Evolutionary conservation across 331 rosid species (phyloP), one percentile per base, ranked within the genome.

Genomic region (Prunus yedoensis): DNA sequence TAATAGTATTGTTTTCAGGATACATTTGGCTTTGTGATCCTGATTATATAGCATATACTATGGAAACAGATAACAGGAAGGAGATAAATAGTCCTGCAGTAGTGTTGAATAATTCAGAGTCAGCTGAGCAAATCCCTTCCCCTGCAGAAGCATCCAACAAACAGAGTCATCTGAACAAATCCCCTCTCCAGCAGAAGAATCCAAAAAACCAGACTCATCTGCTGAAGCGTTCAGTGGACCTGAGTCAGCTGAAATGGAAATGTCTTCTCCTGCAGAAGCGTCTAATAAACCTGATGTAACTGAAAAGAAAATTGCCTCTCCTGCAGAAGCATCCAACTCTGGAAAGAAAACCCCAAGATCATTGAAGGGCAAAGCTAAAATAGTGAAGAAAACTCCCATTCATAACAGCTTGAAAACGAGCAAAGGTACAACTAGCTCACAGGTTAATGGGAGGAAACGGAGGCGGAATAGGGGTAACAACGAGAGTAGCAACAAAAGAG

Each of bases 311-410:
- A 32, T 21, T 0, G 57, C 27, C 1, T 47, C 75, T 83, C 51
- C 72, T 66, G 43, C 80, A 30, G 83, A 84, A 60, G 88, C 78
- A 76, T 74, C 76, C 60, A 56, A 66, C 72, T 46, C 80, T 72
- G 62, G 59, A 57, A 91, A 79, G 82, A 87, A 64, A 70, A 79
- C 82, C 75, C 78, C 74, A 8, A 78, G 2, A 64, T 74, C 80
- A 66, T 52, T 89, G 77, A 86, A 88, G 87, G 87, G 87, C 30
- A 89, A 81, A 78, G 38, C 77, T 64, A 84, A 81, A 77, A 83
- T 87, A 13, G 16, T 53, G 25, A 93, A 91, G 87, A 91, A 87
- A 73, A 54, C 88, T 64, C 73, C 27, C 27, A 45, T 77, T 59
- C 78, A 73, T 62, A 81, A 83, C 69, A 43, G 28, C 30, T 63